Conservation (phyloP, 768 basidiomycete species). For the Tulasnella sp. region DNA sequence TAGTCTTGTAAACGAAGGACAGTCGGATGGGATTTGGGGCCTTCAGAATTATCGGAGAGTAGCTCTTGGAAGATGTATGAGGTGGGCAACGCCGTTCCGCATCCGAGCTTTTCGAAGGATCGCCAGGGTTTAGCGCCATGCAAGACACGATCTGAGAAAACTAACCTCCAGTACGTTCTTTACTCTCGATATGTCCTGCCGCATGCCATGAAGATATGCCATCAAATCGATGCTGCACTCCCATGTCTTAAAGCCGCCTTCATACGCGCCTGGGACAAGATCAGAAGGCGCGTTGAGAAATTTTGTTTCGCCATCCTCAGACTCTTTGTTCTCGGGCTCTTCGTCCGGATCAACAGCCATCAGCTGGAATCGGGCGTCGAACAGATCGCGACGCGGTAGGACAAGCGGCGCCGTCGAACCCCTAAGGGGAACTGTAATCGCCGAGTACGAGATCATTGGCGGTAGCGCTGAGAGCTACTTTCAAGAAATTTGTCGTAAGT, state of each 20-base stretch:
- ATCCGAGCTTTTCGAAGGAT: slow-evolving; percentile 57
- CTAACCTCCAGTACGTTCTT: slow-evolving; percentile 64
- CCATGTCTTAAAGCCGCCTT: slow-evolving; percentile 97
- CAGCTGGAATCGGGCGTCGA: slow-evolving; percentile 92
- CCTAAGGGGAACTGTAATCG: slow-evolving; percentile 44
- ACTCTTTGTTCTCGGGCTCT: slow-evolving; percentile 21
- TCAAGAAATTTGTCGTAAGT: too few species aligned
- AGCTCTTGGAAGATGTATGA: slow-evolving; percentile 58
- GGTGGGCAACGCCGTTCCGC: slow-evolving; percentile 83
- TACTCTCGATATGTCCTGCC: slow-evolving; percentile 29
- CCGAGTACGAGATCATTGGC: slow-evolving; percentile 67
- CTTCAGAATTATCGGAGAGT: slow-evolving; percentile 32
- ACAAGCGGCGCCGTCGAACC: slow-evolving; percentile 18
- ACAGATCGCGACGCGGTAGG: slow-evolving; percentile 75
- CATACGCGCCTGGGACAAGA: slow-evolving; percentile 83
- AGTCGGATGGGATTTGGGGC: slow-evolving; percentile 8
- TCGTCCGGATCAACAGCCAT: slow-evolving; percentile 37
- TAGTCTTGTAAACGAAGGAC: slow-evolving; percentile 80
- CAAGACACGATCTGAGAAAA: background rate
- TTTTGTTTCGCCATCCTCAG: slow-evolving; percentile 28
- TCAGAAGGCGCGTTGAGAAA: slow-evolving; percentile 81
- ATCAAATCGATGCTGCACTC: slow-evolving; percentile 88
- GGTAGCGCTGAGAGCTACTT: slow-evolving; percentile 58
- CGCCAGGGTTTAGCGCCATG: too few species aligned
- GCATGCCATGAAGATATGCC: slow-evolving; percentile 33